Base-by-base conservation (phyloP, 805 yeast species). In the Wickerhamiella dianesei region DNA sequence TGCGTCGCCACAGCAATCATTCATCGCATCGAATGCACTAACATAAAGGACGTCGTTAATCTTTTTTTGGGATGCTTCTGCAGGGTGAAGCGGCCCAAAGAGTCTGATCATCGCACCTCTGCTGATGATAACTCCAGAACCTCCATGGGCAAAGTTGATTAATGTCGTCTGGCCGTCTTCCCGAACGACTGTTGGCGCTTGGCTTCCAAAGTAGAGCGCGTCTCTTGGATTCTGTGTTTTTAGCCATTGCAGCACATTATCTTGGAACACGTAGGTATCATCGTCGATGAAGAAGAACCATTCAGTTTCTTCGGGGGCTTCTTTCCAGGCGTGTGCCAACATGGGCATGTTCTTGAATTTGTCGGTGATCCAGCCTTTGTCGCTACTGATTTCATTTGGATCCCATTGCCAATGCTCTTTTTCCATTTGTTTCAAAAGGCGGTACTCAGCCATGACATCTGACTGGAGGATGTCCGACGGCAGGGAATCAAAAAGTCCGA, bases 201-300 rank as follows among this genome's bases (percentile, higher is more conserved):
- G 21, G 4, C 22, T 9, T 1, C 69, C 70, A 35, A 63, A 47
- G 47, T 64, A 66, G 22, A 51, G 44, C 17, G 55, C 50, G 21
- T 63, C 54, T 17, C 53, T 50, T 16, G 61, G 61, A 43, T 64
- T 54, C 32, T 52, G 42, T 3, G 51, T 44, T 14, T 43, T 22
- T 8, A 65, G 50, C 41, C 49, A 53, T 8, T 44, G 45, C 21
- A 56, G 50, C 40, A 66, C 42, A 40, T 57, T 62, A 32, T 57
- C 60, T 49, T 55, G 46, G 32, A 60, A 45, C 21, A 64, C 47
- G 47, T 54, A 65, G 16, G 64, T 51, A 39, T 63, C 65, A 22
- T 59, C 67, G 48, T 65, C 69, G 43, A 63, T 57, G 44, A 66
- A 53, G 17, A 65, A 50, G 45, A 53, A 64, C 70, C 70, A 66